phyloP scores from a whole-genome alignment of 1,284 basidiomycete genomes.

The Heliocybe sulcata region DNA sequence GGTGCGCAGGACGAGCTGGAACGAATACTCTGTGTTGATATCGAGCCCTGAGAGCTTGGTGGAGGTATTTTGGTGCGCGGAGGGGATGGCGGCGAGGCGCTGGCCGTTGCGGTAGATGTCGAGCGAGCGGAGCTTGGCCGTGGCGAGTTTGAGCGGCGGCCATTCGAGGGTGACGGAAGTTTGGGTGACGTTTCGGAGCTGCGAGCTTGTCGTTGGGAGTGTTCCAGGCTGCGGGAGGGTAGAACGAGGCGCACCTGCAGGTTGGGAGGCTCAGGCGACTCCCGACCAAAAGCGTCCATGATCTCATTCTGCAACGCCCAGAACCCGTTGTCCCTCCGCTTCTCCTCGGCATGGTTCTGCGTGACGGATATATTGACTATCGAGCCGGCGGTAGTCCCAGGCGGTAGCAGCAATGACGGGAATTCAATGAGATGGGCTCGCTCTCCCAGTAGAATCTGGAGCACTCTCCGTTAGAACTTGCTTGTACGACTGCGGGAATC shows the following conservation, averaged over 20 bases:
- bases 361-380: conserved; percentile 94
- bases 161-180: conserved; percentile 93
- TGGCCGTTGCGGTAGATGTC: conserved; percentile 90
- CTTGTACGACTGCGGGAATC: neutral
- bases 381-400: conserved; percentile 87
- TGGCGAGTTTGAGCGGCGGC: conserved; percentile 81
- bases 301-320: conserved; percentile 80
- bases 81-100: conserved; percentile 80
- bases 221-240: neutral
- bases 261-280: conserved; percentile 65
- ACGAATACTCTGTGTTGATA: conserved; percentile 83
- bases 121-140: conserved; percentile 76
- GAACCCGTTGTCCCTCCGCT: conserved; percentile 73
- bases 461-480: conserved; percentile 3
- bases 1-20: conserved; percentile 87
- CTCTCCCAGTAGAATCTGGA: conserved; percentile 83
- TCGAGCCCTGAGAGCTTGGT: conserved; percentile 89
- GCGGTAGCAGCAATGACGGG: conserved; percentile 86
- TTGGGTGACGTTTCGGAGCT: conserved; percentile 91
- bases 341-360: conserved; percentile 79
- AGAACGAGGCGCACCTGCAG: conserved; percentile 43
- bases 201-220: conserved; percentile 1
- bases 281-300: conserved; percentile 63
- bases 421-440: conserved; percentile 94
- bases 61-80: conserved; percentile 74